phyloP scores from a whole-genome alignment of 768 basidiomycete species.

The Lentinus brumalis region DNA sequence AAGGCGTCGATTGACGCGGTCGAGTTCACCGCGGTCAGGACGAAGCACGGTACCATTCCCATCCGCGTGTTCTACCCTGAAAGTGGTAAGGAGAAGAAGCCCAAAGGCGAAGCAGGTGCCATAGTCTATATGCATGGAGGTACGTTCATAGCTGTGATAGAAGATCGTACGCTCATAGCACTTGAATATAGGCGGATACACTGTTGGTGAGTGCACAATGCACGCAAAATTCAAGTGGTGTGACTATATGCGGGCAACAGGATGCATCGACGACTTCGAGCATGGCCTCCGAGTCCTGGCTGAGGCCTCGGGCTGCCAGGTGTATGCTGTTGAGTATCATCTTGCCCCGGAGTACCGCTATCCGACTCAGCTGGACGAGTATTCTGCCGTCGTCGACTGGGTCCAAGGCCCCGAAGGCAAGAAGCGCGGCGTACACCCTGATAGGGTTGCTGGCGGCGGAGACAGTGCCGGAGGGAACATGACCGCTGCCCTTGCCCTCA shows the following conservation, averaged over 20 bases:
- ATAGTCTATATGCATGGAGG: constrained; percentile 20
- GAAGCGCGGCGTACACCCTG: constrained; percentile 12
- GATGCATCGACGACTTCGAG: constrained; percentile 16
- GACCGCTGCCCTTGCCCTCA: constrained; percentile 11
- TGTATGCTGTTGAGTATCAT: constrained; percentile 19
- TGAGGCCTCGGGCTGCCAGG: constrained; percentile 13
- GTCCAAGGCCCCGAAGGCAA: constrained; percentile 8
- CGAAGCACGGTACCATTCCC: constrained; percentile 8
- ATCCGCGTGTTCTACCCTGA: constrained; percentile 5
- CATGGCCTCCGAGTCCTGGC: constrained; percentile 16
- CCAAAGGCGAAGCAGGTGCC: constrained; percentile 3
- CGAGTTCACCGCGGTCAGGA: constrained; percentile 15
- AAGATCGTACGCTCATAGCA: background rate
- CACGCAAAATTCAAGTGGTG: background rate
- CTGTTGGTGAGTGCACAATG: constrained; percentile 1
- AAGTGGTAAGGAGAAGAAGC: constrained; percentile 3
- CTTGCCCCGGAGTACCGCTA: constrained; percentile 14
- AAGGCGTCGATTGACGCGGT: constrained; percentile 6
- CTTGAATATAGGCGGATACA: constrained; percentile 3
- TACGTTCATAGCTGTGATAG: background rate
- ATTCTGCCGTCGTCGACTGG: constrained; percentile 12
- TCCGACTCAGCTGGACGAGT: constrained; percentile 17
- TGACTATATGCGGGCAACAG: background rate
- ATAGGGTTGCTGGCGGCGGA: constrained; percentile 14
- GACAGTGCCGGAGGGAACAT: constrained; percentile 20